phyloP scores from a whole-genome alignment of 2,329 filamentous ascomycete genomes.

The Aureobasidium sp. region DNA sequence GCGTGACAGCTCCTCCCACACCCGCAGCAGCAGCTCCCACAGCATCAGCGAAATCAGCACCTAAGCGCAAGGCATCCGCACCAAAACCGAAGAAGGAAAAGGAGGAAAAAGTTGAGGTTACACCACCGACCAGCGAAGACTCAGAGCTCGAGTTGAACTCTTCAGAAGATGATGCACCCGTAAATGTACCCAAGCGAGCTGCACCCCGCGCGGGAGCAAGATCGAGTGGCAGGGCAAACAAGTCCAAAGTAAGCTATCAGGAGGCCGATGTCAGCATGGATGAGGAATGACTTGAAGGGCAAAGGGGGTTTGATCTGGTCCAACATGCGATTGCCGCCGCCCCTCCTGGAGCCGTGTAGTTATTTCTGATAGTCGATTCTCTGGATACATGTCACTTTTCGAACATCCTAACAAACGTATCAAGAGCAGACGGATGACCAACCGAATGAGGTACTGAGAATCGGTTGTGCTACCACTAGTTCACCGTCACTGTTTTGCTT shows the following conservation, averaged over 20 bases:
- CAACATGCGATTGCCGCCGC: conserved; percentile 3
- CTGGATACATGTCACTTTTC: too few relatives aligned
- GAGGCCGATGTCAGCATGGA: conserved; percentile 20
- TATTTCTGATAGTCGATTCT: neutral
- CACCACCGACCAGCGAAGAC: conserved; percentile 35
- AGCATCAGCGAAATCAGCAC: conserved; percentile 15
- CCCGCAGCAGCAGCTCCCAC: conserved; percentile 27
- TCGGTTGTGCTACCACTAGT: too few relatives aligned
- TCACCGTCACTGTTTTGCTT: too few relatives aligned
- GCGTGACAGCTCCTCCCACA: conserved; percentile 20
- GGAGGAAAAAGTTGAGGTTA: conserved; percentile 34
- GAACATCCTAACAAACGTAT: too few relatives aligned
- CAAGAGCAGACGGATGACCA: too few relatives aligned
- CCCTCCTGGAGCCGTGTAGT: neutral
- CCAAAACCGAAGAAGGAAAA: conserved; percentile 22
- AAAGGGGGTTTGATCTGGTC: conserved; percentile 2
- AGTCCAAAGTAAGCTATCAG: conserved; percentile 22
- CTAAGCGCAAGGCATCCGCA: conserved; percentile 19
- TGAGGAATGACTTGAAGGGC: conserved; percentile 8
- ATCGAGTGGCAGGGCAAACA: conserved; percentile 18
- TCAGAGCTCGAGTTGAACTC: conserved; percentile 31
- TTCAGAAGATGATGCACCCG: neutral
- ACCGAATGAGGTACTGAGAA: too few relatives aligned
- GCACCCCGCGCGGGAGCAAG: conserved; percentile 11
- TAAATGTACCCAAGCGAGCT: neutral